Conservation (phyloP, 2,329 filamentous ascomycete genomes). For the Venturiaceae sp. region DNA sequence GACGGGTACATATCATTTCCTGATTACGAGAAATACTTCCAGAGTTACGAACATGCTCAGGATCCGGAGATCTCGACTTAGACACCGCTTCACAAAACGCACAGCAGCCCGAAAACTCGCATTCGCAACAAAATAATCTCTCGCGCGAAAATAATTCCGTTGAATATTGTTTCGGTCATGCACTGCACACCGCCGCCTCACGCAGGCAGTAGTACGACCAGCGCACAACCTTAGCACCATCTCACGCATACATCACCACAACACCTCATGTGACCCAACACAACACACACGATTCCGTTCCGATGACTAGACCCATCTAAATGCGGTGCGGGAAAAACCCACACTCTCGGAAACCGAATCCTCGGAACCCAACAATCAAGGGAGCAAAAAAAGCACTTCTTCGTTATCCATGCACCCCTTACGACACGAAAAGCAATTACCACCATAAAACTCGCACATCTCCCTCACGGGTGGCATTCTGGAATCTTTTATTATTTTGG, state of each 20-base stretch:
- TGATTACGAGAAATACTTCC: slow-evolving; percentile 59
- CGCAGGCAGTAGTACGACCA: not conserved
- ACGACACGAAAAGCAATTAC: not conserved
- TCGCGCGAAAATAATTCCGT: no score
- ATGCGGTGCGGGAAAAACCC: no score
- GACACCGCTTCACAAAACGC: not conserved
- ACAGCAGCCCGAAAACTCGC: not conserved
- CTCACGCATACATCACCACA: not conserved
- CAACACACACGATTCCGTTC: not conserved
- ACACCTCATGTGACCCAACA: not conserved
- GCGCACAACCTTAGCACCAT: not conserved
- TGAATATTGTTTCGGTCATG: not conserved
- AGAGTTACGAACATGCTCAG: slow-evolving; percentile 26
- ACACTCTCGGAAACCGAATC: no score
- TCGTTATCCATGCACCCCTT: no score
- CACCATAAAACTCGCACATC: not conserved
- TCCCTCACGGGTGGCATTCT: not conserved
- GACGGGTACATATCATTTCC: slow-evolving; percentile 65
- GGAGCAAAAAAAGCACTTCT: not conserved
- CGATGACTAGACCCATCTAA: no score
- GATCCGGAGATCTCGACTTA: not conserved
- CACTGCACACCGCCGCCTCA: not conserved
- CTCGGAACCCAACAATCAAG: no score
- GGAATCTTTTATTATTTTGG: not conserved
- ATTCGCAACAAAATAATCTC: not conserved